A percentile compares a stretch with the other conserved stretches of the same genome.
Evolutionary conservation across 257 asterid species (phyloP).

Genomic region (Solanum boliviense): DNA sequence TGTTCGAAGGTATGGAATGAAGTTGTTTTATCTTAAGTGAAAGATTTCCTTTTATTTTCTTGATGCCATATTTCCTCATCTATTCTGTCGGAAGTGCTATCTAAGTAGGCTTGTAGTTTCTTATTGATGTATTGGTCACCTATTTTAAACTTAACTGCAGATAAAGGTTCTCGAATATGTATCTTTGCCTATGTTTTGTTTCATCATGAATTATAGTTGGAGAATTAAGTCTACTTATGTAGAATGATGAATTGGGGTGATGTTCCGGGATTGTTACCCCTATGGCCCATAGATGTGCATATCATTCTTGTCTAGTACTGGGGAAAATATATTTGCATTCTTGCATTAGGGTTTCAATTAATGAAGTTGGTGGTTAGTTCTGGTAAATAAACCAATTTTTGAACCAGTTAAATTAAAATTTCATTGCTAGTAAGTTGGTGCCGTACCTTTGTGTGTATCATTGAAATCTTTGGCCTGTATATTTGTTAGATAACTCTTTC

Average conservation of each 20-base stretch:
- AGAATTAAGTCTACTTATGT: not conserved
- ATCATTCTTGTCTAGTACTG: not conserved
- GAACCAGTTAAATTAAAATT: not conserved
- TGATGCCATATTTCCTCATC: not conserved
- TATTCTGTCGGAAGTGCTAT: not conserved
- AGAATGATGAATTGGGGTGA: not conserved
- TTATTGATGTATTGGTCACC: not conserved
- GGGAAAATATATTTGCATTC: not conserved
- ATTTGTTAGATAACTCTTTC: not conserved
- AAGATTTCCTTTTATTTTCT: not conserved
- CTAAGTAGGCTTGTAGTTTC: not conserved
- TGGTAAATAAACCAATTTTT: not conserved
- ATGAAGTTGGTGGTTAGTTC: not conserved
- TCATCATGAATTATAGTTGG: not conserved
- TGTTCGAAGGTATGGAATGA: constrained; percentile 66
- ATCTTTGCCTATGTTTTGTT: not conserved
- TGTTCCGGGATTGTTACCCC: not conserved
- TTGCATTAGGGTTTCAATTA: not conserved
- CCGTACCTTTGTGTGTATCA: not conserved
- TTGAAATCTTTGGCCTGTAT: not conserved
- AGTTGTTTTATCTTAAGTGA: not conserved
- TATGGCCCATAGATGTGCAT: not conserved
- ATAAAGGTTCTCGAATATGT: not conserved
- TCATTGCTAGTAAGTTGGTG: not conserved
- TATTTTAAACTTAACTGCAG: not conserved